Conservation (phyloP, 2,329 filamentous ascomycete species). For the Neurospora sp. region DNA sequence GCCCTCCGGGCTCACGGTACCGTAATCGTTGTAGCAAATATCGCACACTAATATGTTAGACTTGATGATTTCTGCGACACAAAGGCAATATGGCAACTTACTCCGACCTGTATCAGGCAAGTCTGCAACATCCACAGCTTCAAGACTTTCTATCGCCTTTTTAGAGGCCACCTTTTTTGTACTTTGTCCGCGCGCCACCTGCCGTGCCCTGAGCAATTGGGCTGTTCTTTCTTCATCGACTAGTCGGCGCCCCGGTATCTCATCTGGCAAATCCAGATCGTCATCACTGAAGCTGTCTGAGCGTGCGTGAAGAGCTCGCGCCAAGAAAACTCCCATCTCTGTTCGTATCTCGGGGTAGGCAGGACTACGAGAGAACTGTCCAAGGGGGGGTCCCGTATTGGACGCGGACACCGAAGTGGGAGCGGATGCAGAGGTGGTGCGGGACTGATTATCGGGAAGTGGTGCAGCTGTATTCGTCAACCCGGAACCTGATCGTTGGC, state of each 20-base stretch:
- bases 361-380: neutral
- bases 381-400: neutral
- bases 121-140: conserved; percentile 35
- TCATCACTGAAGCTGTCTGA: conserved; percentile 17
- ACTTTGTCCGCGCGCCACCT: conserved; percentile 36
- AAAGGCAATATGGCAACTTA: conserved; percentile 24
- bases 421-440: neutral
- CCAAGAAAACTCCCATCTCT: neutral
- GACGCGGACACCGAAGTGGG: neutral
- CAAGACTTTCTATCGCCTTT: conserved; percentile 34
- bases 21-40: conserved; percentile 57
- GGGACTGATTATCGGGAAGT: neutral
- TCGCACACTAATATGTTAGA: conserved; percentile 38
- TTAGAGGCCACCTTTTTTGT: conserved; percentile 38
- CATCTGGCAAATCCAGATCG: conserved; percentile 13
- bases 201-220: conserved; percentile 28
- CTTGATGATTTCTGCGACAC: conserved; percentile 1
- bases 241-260: neutral
- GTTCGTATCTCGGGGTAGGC: neutral
- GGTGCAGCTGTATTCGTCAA: neutral
- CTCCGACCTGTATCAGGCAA: conserved; percentile 38
- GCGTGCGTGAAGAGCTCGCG: neutral
- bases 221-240: conserved; percentile 23
- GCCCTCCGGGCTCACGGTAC: conserved; percentile 46
- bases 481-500: neutral